Evolutionary conservation across 1,139 yeast species (phyloP).

Genomic region (Geotrichum europaeum): DNA sequence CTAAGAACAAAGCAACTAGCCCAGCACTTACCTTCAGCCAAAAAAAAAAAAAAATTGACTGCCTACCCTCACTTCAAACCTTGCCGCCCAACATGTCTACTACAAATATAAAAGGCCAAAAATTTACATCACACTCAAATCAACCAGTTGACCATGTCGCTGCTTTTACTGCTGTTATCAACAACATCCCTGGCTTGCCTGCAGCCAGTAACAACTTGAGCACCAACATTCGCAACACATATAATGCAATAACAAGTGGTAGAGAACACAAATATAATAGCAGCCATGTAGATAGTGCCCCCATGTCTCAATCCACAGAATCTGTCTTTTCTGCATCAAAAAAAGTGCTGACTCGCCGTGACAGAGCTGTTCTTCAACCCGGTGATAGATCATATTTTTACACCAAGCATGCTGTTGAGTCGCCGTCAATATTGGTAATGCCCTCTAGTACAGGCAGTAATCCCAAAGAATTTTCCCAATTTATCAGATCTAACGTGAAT

Average conservation of each 20-base stretch:
- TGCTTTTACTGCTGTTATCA: background rate
- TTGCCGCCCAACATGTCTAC: background rate
- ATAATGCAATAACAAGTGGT: background rate
- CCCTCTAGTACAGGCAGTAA: constrained; percentile 64
- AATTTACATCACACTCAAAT: background rate
- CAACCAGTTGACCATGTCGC: background rate
- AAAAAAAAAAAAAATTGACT: too few species aligned
- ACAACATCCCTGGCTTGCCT: background rate
- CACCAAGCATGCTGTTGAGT: constrained; percentile 55
- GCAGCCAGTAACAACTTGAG: background rate
- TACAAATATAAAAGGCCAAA: background rate
- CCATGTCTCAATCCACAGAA: background rate
- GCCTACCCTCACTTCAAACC: background rate
- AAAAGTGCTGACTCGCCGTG: constrained; percentile 56
- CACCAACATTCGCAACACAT: background rate
- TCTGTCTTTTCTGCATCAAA: background rate
- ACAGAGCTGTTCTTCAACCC: constrained; percentile 53
- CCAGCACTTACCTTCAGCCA: background rate
- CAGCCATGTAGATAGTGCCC: background rate
- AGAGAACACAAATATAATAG: background rate
- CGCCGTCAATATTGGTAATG: constrained; percentile 45
- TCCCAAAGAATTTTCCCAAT: constrained; percentile 35
- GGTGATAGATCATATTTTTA: constrained; percentile 64
- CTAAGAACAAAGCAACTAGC: background rate
- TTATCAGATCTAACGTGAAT: background rate